A percentile compares a stretch with the other conserved stretches of the same genome.
phyloP scores from a whole-genome alignment of 2,329 filamentous ascomycete genomes.

The Aspergillus pseudoviridinutans region DNA sequence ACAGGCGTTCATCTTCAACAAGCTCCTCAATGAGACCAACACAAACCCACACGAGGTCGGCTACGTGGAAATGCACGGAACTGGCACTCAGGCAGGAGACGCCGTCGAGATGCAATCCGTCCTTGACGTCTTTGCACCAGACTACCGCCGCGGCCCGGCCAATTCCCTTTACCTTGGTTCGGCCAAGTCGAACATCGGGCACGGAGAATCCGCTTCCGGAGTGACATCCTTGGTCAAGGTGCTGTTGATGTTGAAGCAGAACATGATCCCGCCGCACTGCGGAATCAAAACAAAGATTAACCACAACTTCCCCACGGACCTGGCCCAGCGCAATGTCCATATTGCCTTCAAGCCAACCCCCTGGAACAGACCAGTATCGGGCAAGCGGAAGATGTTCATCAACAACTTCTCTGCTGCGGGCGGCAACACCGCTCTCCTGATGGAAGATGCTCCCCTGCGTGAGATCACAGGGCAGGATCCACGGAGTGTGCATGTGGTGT shows the following conservation, averaged over 20 bases:
- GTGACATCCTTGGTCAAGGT: slow-evolving; percentile 55
- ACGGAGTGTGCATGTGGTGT: slow-evolving; percentile 53
- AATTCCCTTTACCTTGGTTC: slow-evolving; percentile 32
- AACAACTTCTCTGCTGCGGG: slow-evolving; percentile 70
- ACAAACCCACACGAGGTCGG: slow-evolving; percentile 33
- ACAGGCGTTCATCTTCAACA: slow-evolving; percentile 33
- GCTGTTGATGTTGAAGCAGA: slow-evolving; percentile 61
- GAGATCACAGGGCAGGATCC: slow-evolving; percentile 41
- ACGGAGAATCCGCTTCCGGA: slow-evolving; percentile 42
- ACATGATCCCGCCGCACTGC: slow-evolving; percentile 60
- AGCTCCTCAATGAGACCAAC: slow-evolving; percentile 34
- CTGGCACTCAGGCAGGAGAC: slow-evolving; percentile 35
- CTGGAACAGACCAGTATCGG: slow-evolving; percentile 24
- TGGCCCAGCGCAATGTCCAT: slow-evolving; percentile 30
- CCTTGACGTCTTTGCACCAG: slow-evolving; percentile 29
- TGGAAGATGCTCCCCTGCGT: slow-evolving; percentile 55
- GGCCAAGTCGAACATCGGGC: slow-evolving; percentile 37
- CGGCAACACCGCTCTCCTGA: slow-evolving; percentile 62
- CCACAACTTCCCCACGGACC: slow-evolving; percentile 30
- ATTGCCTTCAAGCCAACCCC: slow-evolving; percentile 44
- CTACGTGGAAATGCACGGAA: slow-evolving; percentile 39
- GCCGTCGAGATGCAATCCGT: slow-evolving; percentile 36
- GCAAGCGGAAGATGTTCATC: slow-evolving; percentile 42
- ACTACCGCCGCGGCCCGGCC: slow-evolving; percentile 25
- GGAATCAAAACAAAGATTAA: slow-evolving; percentile 56